Evolutionary conservation across 73 alveolate species (phyloP).

Genomic region (Stentor roeselii): DNA sequence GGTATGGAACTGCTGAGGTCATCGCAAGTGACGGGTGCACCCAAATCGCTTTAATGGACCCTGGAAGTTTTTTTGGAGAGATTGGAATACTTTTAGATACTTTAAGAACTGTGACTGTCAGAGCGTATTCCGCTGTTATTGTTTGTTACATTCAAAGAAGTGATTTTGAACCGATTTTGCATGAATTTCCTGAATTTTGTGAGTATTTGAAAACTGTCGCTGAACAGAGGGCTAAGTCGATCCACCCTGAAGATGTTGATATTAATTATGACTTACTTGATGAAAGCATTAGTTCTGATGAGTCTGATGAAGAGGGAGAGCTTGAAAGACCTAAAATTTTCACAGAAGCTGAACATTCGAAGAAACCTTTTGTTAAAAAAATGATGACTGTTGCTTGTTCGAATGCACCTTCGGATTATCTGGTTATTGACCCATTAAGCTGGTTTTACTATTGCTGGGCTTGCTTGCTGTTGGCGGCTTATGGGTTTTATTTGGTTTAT

Average conservation of each 20-base stretch:
- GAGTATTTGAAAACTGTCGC: constrained; percentile 50
- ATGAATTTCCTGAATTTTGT: constrained; percentile 34
- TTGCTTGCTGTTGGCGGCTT: neutral
- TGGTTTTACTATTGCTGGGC: constrained; percentile 36
- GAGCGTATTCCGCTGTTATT: constrained; percentile 44
- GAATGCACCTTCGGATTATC: neutral
- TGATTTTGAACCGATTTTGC: constrained; percentile 29
- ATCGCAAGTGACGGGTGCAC: constrained; percentile 48
- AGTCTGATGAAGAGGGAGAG: neutral
- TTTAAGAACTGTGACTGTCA: constrained; percentile 46
- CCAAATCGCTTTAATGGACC: constrained; percentile 41
- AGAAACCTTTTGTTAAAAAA: neutral
- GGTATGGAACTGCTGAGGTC: constrained; percentile 47
- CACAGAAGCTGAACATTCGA: neutral
- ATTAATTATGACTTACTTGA: neutral
- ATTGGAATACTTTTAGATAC: constrained; percentile 52
- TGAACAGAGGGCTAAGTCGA: constrained; percentile 52
- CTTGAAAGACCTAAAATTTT: neutral
- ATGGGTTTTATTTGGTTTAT: constrained; percentile 33
- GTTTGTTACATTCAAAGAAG: constrained; percentile 34
- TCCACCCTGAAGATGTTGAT: constrained; percentile 48
- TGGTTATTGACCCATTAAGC: neutral
- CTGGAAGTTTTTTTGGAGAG: constrained; percentile 67
- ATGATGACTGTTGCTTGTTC: neutral
- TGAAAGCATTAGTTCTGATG: neutral